Base-by-base conservation (phyloP, 495 filamentous ascomycete genomes). In the Neurospora sp. region DNA sequence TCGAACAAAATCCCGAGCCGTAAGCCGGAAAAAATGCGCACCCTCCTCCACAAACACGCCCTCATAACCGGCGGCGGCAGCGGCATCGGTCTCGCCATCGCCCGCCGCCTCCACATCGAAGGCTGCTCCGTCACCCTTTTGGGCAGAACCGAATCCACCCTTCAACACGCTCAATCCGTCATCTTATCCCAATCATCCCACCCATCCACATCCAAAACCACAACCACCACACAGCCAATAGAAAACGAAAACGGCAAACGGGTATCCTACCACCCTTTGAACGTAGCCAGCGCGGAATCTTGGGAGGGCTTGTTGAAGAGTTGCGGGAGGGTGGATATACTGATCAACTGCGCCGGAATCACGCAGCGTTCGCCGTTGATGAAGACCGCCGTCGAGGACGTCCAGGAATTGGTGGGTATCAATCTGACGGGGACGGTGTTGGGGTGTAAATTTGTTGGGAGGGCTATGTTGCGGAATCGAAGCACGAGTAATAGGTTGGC, bases 261-360 rank as follows among this genome's bases (percentile, higher is more conserved):
- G 6, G 40, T 69, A 18, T 69, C 35, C 0, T 39, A 22, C 18
- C 31, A 7, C 35, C 77, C 73, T 27, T 37, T 8, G 12, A 72
- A 53, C 3, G 45, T 53, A 5, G 6, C 20, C 0, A 53, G 45
- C 45, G 20, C 45, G 2, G 10, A 2, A 0, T 53, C 45, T 0
- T 53, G 45, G 45, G 1, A 53, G 45, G 4, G 5, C 0, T 9
- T 53, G 0, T 1, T 53, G 4, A 22, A 53, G 2, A 53, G 3
- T 2, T 20, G 9, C 0, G 20, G 20, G 72, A 74, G 10, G 20
- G 81, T 90, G n/a, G 88, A 94, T 76, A 84, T 93, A 68, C 87
- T 95, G 6, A 83, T 95, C 73, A 95, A 94, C 79, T 90, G 90
- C 18, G 93, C 93, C 1, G 93, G 93, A 18, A 82, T 93, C 16